Evolutionary conservation across 225 moss, liverwort and hornwort genomes (phyloP).

Genomic region (Pseudisothecium myosuroides): DNA sequence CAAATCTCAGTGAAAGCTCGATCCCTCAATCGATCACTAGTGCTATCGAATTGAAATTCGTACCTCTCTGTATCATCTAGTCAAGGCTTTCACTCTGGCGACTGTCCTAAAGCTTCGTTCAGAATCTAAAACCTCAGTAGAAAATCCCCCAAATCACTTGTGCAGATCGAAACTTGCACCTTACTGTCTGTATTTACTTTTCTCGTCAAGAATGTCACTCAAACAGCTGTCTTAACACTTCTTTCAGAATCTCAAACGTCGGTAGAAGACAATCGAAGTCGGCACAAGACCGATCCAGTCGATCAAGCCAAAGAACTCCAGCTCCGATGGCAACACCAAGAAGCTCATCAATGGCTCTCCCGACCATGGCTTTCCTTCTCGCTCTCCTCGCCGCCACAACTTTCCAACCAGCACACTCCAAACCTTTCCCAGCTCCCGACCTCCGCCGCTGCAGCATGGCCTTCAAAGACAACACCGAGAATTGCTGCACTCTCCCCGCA

Average conservation of each 20-base stretch:
- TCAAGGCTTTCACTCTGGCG: neutral
- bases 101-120: neutral
- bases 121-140: neutral
- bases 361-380: neutral
- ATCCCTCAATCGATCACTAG: too few species aligned
- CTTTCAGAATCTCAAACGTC: neutral
- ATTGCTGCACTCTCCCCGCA: conserved; percentile 14
- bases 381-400: neutral
- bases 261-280: neutral
- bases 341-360: neutral
- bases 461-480: neutral
- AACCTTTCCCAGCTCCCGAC: conserved; percentile 24
- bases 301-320: neutral
- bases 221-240: neutral
- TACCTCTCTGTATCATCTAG: neutral
- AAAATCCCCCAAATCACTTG: neutral
- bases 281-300: neutral
- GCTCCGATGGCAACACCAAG: neutral
- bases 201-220: neutral
- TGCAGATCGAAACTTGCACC: neutral
- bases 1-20: too few species aligned
- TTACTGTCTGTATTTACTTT: neutral
- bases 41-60: too few species aligned
- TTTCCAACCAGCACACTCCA: neutral
- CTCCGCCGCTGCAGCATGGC: conserved; percentile 10